Percentiles rank a stretch among this genome's conserved stretches.
Evolutionary conservation across 2,329 filamentous ascomycete species (phyloP).

Genomic region (Fusarium agapanthi): DNA sequence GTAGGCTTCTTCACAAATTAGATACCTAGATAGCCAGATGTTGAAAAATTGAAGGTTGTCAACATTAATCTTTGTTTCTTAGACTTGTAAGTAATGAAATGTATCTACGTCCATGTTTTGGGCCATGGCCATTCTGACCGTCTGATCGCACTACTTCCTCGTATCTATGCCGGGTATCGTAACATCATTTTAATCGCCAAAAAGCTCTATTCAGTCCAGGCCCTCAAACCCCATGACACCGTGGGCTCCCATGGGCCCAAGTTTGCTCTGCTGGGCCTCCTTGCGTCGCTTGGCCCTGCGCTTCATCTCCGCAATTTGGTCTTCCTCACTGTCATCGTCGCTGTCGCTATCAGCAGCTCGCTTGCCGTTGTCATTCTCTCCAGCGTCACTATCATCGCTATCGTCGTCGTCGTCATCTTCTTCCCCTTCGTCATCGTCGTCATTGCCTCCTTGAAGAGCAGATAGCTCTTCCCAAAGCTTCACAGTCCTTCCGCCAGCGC

Average conservation of each 20-base stretch:
- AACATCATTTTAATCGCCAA: conserved; percentile 9
- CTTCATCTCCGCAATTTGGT: conserved; percentile 51
- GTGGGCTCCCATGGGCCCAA: conserved; percentile 61
- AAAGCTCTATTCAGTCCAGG: conserved; percentile 48
- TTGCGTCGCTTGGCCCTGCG: conserved; percentile 57
- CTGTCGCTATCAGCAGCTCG: conserved; percentile 59
- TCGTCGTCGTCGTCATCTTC: conserved; percentile 57
- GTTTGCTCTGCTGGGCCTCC: conserved; percentile 51
- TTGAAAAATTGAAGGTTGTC: conserved; percentile 11
- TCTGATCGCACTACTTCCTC: not conserved
- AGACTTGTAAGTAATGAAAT: not conserved
- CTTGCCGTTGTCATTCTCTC: conserved; percentile 54
- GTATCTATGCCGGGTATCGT: conserved; percentile 23
- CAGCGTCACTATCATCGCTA: conserved; percentile 57
- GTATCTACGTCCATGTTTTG: not conserved
- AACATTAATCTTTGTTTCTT: not conserved
- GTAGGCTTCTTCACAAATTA: conserved; percentile 22
- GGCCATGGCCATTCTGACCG: not conserved
- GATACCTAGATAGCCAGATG: conserved; percentile 14
- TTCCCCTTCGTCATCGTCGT: conserved; percentile 45
- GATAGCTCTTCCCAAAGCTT: conserved; percentile 92
- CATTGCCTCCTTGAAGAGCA: conserved; percentile 55
- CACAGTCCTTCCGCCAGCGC: conserved; percentile 82
- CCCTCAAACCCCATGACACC: conserved; percentile 61
- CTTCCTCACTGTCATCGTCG: conserved; percentile 53